Percentiles rank a stretch among this genome's conserved stretches.
Evolutionary conservation across 2,329 filamentous ascomycete species (phyloP).

Genomic region (Aspergillus texensis): DNA sequence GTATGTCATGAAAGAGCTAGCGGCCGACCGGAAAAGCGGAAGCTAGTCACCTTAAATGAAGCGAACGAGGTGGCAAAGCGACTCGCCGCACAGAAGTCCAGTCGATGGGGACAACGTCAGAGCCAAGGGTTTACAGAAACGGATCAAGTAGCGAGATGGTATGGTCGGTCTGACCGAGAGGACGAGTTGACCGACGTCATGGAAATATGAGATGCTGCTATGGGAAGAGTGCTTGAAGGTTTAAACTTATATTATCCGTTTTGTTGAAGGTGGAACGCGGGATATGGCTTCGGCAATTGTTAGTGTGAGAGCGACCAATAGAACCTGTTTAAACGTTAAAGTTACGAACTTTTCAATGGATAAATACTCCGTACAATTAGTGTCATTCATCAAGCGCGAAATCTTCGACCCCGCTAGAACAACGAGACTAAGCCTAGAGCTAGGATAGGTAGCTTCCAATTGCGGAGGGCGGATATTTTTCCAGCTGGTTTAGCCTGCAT

Average conservation of each 20-base stretch:
- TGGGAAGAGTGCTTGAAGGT: background rate
- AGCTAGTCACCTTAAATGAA: constrained; percentile 59
- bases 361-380: background rate
- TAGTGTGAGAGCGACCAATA: background rate
- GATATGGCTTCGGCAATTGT: background rate
- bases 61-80: constrained; percentile 64
- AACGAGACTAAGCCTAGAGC: background rate
- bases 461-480: background rate
- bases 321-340: background rate
- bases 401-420: background rate
- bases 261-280: background rate
- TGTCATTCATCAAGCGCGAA: background rate
- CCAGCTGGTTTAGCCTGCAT: background rate
- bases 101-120: background rate
- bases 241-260: background rate
- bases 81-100: constrained; percentile 33
- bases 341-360: background rate
- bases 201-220: background rate
- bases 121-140: constrained; percentile 8
- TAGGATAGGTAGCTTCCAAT: background rate
- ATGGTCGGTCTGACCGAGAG: background rate
- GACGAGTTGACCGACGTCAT: background rate
- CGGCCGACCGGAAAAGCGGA: constrained; percentile 45
- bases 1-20: constrained; percentile 37
- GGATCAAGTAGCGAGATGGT: constrained; percentile 17